Evolutionary conservation across 495 filamentous ascomycete genomes (phyloP).

Genomic region (Neurospora sp.): DNA sequence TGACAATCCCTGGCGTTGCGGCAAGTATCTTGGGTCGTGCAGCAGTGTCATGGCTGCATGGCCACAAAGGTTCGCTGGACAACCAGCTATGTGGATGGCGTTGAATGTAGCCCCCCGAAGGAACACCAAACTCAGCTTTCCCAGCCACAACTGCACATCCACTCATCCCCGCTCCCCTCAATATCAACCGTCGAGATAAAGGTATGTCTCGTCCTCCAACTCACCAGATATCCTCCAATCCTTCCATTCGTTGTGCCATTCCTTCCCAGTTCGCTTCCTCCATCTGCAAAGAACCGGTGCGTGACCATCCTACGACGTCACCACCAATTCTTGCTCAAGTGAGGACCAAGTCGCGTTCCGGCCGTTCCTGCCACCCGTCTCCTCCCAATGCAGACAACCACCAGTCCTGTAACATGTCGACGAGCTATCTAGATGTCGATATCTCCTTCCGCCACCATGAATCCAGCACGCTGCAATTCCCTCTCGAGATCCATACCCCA

Average conservation of each 20-base stretch:
- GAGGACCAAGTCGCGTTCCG: neutral
- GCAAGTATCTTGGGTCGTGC: neutral
- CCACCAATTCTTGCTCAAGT: neutral
- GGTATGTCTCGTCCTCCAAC: neutral
- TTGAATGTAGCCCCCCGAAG: neutral
- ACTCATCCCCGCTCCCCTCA: neutral
- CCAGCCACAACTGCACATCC: neutral
- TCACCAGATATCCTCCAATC: neutral
- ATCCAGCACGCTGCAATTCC: neutral
- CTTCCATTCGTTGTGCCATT: neutral
- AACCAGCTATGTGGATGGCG: neutral
- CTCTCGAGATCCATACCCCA: neutral
- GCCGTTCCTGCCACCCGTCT: neutral
- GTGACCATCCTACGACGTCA: neutral
- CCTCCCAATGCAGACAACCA: neutral
- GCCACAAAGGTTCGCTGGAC: neutral
- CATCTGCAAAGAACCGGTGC: neutral
- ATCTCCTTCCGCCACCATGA: neutral
- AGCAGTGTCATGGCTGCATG: neutral
- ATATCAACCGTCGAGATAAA: neutral
- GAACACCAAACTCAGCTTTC: neutral
- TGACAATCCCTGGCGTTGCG: neutral
- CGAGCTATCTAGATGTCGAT: neutral
- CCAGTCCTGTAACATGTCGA: neutral
- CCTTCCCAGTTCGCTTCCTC: neutral